Evolutionary conservation across 2,329 filamentous ascomycete genomes (phyloP).

Genomic region (Neopestalotiopsis clavispora): DNA sequence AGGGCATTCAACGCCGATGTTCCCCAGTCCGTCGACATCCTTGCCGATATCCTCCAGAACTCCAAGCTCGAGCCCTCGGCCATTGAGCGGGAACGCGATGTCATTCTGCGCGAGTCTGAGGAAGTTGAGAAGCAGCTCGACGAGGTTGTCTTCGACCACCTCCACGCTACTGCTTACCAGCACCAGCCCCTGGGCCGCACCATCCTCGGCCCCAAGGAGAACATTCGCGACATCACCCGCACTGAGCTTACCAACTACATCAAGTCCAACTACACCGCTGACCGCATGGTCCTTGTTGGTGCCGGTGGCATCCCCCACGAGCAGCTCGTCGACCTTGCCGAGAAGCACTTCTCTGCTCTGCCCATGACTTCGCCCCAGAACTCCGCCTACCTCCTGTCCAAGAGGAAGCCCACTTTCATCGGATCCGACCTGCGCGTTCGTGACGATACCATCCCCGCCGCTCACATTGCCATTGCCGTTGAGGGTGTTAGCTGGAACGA

Average conservation of each 20-base stretch:
- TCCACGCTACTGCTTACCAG: slow-evolving; percentile 98
- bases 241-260: slow-evolving; percentile 94
- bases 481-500: slow-evolving; percentile 99
- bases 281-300: slow-evolving; percentile 98
- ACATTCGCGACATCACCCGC: slow-evolving; percentile 94
- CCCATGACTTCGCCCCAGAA: slow-evolving; percentile 77
- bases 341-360: slow-evolving; percentile 89
- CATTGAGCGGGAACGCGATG: slow-evolving; percentile 97
- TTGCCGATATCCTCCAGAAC: slow-evolving; percentile 99
- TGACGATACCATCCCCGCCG: slow-evolving; percentile 93
- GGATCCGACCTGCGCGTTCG: slow-evolving; percentile 95
- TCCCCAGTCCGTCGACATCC: slow-evolving; percentile 94
- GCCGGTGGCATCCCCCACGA: slow-evolving; percentile 93
- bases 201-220: slow-evolving; percentile 96
- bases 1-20: slow-evolving; percentile 99
- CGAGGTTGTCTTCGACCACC: slow-evolving; percentile 98
- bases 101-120: slow-evolving; percentile 97
- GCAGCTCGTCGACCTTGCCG: slow-evolving; percentile 91
- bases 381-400: slow-evolving; percentile 76
- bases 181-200: slow-evolving; percentile 95
- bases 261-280: slow-evolving; percentile 99
- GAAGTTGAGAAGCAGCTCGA: slow-evolving; percentile 99
- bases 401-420: slow-evolving; percentile 91
- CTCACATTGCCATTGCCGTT: slow-evolving; percentile 97
- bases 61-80: slow-evolving; percentile 93